Conservation (phyloP, 2,329 filamentous ascomycete species). For the Cladosporium sphaerospermum region DNA sequence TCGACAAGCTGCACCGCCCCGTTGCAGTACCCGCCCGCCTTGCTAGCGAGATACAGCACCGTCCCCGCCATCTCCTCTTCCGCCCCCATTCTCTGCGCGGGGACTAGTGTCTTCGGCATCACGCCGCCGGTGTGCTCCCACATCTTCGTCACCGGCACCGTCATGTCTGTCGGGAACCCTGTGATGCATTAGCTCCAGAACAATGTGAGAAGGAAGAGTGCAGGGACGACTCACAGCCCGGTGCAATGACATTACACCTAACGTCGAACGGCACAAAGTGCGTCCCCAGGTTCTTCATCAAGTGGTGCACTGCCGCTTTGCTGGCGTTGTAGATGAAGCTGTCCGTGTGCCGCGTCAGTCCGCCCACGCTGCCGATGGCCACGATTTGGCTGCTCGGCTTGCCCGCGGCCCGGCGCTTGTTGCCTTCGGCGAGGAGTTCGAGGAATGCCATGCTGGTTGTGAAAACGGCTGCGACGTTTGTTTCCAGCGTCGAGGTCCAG, state of each 20-base stretch:
- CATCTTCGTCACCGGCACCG: constrained; percentile 25
- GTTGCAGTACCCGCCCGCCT: constrained; percentile 49
- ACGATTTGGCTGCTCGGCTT: constrained; percentile 42
- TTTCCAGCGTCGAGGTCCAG: constrained; percentile 36
- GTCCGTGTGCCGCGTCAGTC: constrained; percentile 31
- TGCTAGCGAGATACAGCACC: constrained; percentile 46
- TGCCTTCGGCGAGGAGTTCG: constrained; percentile 40
- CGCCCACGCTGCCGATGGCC: constrained; percentile 37
- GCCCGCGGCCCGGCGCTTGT: constrained; percentile 34
- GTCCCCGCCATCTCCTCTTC: constrained; percentile 45
- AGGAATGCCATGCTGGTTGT: constrained; percentile 41
- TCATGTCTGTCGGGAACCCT: constrained; percentile 42
- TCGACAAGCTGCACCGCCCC: constrained; percentile 46
- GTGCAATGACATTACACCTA: constrained; percentile 42
- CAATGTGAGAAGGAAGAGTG: neutral
- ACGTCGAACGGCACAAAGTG: constrained; percentile 41
- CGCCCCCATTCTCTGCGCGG: constrained; percentile 26
- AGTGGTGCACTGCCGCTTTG: constrained; percentile 39
- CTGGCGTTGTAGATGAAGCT: constrained; percentile 36
- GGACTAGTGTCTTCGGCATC: constrained; percentile 27
- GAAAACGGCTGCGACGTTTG: constrained; percentile 41
- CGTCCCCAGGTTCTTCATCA: constrained; percentile 40
- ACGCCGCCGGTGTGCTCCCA: constrained; percentile 32
- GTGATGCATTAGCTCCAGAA: neutral
- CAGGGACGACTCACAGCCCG: constrained; percentile 30